A percentile compares a stretch with the other conserved stretches of the same genome.
Conservation (phyloP, 345 rosid genomes). For the Carallia pectinifolia region DNA sequence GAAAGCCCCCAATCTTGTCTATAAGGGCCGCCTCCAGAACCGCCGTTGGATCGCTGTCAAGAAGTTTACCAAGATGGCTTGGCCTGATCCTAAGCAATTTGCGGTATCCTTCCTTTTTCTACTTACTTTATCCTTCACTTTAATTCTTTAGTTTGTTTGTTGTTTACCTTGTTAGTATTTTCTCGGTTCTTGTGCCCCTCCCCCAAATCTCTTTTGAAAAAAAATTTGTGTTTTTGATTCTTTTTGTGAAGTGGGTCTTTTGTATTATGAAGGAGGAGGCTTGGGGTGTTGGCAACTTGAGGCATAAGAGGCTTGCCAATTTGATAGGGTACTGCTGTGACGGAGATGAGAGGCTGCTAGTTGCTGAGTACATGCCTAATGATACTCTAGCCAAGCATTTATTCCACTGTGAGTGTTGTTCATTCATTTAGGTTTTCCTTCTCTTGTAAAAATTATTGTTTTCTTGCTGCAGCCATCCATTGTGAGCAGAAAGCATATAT, state of each 20-base stretch:
- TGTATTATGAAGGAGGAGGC: conserved; percentile 71
- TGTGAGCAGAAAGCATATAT: neutral
- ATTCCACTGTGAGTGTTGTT: conserved; percentile 65
- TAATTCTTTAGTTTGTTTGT: neutral
- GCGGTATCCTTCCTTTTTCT: conserved; percentile 32
- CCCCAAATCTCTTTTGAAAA: no score
- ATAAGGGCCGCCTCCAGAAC: conserved; percentile 65
- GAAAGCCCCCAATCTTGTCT: conserved; percentile 55
- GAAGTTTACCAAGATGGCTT: conserved; percentile 74
- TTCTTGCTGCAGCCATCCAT: neutral
- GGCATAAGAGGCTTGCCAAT: conserved; percentile 79
- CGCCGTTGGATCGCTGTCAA: conserved; percentile 80
- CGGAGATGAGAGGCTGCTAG: conserved; percentile 95
- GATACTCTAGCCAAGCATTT: conserved; percentile 97
- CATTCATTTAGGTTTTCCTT: neutral
- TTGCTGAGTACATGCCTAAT: conserved; percentile 97
- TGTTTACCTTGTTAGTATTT: neutral
- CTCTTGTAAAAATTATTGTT: neutral
- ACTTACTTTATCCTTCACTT: neutral
- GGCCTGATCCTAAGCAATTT: conserved; percentile 84
- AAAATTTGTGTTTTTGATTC: neutral
- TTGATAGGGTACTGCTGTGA: conserved; percentile 97
- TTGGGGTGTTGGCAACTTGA: conserved; percentile 81
- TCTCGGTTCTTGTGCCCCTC: no score
- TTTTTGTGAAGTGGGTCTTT: conserved; percentile 16